These are phyloP conservation scores for Lecanicillium sp. DNA, from an alignment of 2,329 filamentous ascomycete species.

Conservation along the genomic window DNA sequence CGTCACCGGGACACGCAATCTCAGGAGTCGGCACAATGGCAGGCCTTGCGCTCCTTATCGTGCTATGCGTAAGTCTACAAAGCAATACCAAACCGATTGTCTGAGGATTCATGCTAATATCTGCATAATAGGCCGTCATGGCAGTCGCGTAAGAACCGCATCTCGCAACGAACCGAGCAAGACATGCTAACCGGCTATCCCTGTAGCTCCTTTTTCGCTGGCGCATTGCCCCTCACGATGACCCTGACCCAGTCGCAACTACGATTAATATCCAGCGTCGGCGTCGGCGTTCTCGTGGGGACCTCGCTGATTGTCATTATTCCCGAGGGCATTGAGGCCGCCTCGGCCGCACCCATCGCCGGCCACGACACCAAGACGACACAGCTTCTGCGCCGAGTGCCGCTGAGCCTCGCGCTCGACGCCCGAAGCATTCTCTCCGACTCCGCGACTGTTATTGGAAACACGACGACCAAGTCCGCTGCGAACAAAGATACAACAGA, in stretches of 20 bases:
- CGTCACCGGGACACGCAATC: not conserved
- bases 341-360: conserved; percentile 54
- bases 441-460: not conserved
- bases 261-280: conserved; percentile 83
- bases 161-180: conserved; percentile 10
- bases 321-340: conserved; percentile 88
- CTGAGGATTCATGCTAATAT: conserved; percentile 13
- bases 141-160: conserved; percentile 46
- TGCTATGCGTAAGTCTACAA: conserved; percentile 35
- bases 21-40: conserved; percentile 28
- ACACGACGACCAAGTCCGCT: not conserved
- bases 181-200: conserved; percentile 16
- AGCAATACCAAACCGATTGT: not conserved
- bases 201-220: conserved; percentile 82
- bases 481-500: not conserved
- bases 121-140: conserved; percentile 44
- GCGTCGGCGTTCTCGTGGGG: conserved; percentile 88
- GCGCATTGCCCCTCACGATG: conserved; percentile 84
- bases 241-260: conserved; percentile 80
- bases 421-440: conserved; percentile 19
- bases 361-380: conserved; percentile 32
- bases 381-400: conserved; percentile 27
- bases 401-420: conserved; percentile 24
- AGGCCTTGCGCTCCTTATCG: conserved; percentile 34
- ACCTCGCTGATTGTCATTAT: conserved; percentile 97